Base-by-base conservation (phyloP, 2,329 filamentous ascomycete species). In the Fusarium buxicola region DNA sequence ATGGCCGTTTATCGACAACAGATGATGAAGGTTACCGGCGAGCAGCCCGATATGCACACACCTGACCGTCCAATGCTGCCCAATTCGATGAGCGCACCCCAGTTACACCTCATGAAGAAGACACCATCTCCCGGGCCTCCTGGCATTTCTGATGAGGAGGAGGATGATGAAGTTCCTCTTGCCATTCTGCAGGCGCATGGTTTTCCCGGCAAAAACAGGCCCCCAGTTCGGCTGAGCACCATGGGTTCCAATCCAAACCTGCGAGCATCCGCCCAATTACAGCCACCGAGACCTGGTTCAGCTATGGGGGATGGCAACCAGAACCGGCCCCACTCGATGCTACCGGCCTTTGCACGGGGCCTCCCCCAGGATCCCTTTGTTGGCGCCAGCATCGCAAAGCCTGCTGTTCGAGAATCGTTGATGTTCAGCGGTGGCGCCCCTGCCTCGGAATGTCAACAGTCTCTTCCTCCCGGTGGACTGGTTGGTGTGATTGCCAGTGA, bases 1-100 rank as follows among this genome's bases (percentile, higher is more conserved):
- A 89, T 97, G 81, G 85, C 92, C 2, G 89, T 96, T 2, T 96
- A 96, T 75, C 87, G 93, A 55, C 93, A 97, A 75, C 91, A 95
- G 76, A 97, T 96, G 93, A 96, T 94, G 91, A 96, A 96, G 77
- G 90, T 95, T 27, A 96, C 92, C 1, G 93, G 93, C 43, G 92
- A 94, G 68, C 79, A 71, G 32, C 69, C 69, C 9, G 69, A 71
- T 24, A 48, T 71, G 57, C 60, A 70, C 13, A 43, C 82, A 12
- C 72, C 79, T 10, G 75, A 82, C 24, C 85, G 87, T n/a, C 82
- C 86, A 12, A 78, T 80, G 45, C 75, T 89, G 59, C 81, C 84
- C 15, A 79, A 83, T 30, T 86, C 86, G 5, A 81, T 83, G 69
- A 91, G 89, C 73, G 85, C 86, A 5, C 87, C 89, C 2, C 88